A percentile compares a stretch with the other conserved stretches of the same genome.
phyloP scores from a whole-genome alignment of 2,329 filamentous ascomycete species.

The Dactylonectria macrodidyma region DNA sequence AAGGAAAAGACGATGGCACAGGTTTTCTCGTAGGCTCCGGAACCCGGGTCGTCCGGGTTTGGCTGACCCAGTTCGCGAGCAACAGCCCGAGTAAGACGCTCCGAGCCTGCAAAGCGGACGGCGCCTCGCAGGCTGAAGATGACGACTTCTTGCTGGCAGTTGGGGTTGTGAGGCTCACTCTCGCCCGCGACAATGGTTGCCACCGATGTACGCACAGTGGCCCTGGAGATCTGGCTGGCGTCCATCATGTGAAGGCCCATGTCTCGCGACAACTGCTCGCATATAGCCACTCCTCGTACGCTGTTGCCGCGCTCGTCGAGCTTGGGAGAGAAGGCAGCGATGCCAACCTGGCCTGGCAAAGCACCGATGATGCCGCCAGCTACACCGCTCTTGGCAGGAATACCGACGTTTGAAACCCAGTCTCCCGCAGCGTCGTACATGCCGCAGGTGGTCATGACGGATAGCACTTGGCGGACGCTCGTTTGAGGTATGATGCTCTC shows the following conservation, averaged over 20 bases:
- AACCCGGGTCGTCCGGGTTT: conserved; percentile 43
- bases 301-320: conserved; percentile 53
- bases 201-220: conserved; percentile 49
- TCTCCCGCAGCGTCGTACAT: conserved; percentile 59
- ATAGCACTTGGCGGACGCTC: conserved; percentile 57
- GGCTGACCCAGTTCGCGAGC: conserved; percentile 46
- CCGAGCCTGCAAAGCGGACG: conserved; percentile 53
- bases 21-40: conserved; percentile 43
- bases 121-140: conserved; percentile 53
- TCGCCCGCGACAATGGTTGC: conserved; percentile 49
- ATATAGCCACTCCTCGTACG: conserved; percentile 52
- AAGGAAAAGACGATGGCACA: conserved; percentile 53
- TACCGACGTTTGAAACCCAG: conserved; percentile 56
- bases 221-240: conserved; percentile 50
- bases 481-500: conserved; percentile 54
- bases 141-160: conserved; percentile 48
- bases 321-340: conserved; percentile 51
- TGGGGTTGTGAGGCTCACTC: conserved; percentile 43
- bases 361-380: conserved; percentile 53
- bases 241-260: conserved; percentile 56
- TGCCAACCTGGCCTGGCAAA: conserved; percentile 51
- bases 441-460: conserved; percentile 59
- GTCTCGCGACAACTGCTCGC: conserved; percentile 49
- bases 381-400: conserved; percentile 56
- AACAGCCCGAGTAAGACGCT: conserved; percentile 51